phyloP scores from a whole-genome alignment of 1,139 yeast species.

The Diutina scorzettiae region DNA sequence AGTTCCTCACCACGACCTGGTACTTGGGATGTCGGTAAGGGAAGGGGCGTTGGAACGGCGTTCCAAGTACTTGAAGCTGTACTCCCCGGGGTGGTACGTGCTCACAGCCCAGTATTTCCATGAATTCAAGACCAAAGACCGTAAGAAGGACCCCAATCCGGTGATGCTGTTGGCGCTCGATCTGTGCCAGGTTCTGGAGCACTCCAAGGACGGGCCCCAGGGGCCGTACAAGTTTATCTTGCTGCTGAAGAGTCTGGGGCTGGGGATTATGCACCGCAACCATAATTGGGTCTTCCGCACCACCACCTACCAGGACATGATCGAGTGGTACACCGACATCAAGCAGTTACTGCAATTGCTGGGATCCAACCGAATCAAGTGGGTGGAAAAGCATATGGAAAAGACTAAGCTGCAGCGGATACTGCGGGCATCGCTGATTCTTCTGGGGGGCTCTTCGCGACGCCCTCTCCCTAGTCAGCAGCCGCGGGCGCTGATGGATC shows the following conservation, averaged over 20 bases:
- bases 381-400: slow-evolving; percentile 11
- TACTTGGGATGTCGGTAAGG: slow-evolving; percentile 59
- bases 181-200: slow-evolving; percentile 75
- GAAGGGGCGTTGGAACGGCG: slow-evolving; percentile 81
- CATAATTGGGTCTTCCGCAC: slow-evolving; percentile 93
- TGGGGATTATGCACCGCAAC: slow-evolving; percentile 57
- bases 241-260: slow-evolving; percentile 48
- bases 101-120: slow-evolving; percentile 81
- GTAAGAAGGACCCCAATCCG: slow-evolving; percentile 77
- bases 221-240: slow-evolving; percentile 70
- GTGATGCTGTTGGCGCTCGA: slow-evolving; percentile 75
- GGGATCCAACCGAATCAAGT: slow-evolving; percentile 36
- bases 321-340: slow-evolving; percentile 75
- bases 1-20: slow-evolving; percentile 60
- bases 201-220: slow-evolving; percentile 57
- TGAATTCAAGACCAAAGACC: slow-evolving; percentile 77
- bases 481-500: not conserved
- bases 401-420: not conserved
- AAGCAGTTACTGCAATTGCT: slow-evolving; percentile 49
- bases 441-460: not conserved
- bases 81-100: slow-evolving; percentile 84
- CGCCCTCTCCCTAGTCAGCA: too few relatives aligned
- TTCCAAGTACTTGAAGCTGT: slow-evolving; percentile 81
- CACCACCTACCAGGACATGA: slow-evolving; percentile 65
- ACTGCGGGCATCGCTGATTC: slow-evolving; percentile 3